These are phyloP conservation scores for Colletotrichum aenigma DNA, from an alignment of 2,329 filamentous ascomycete genomes.

Conservation along the genomic window DNA sequence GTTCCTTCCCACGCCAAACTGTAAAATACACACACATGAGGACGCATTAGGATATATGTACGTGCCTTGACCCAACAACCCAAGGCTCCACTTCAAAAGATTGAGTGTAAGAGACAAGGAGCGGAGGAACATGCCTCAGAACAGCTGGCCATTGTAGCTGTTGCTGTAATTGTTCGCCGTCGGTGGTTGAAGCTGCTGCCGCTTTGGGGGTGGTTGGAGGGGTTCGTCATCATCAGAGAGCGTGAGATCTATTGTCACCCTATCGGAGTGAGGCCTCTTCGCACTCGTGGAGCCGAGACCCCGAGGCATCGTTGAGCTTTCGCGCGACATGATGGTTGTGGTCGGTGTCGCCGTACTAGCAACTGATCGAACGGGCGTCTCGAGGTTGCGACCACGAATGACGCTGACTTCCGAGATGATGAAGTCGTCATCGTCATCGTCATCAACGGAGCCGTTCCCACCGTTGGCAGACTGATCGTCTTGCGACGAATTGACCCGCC, in stretches of 20 bases:
- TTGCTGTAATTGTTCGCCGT: constrained; percentile 2
- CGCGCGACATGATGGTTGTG: constrained; percentile 38
- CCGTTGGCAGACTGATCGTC: constrained; percentile 25
- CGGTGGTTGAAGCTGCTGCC: constrained; percentile 37
- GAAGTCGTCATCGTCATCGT: constrained; percentile 50
- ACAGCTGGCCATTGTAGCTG: constrained; percentile 2
- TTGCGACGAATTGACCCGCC: constrained; percentile 55
- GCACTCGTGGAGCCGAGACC: constrained; percentile 37
- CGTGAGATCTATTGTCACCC: constrained; percentile 61
- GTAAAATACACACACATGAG: constrained; percentile 4
- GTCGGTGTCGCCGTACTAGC: constrained; percentile 42
- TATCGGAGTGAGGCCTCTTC: constrained; percentile 54
- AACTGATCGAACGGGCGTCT: constrained; percentile 39
- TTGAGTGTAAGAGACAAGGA: neutral
- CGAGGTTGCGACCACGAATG: constrained; percentile 34
- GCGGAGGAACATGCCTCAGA: neutral
- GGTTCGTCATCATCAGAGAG: constrained; percentile 60
- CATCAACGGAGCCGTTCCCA: constrained; percentile 31
- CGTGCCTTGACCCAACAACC: neutral
- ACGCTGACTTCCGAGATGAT: constrained; percentile 50
- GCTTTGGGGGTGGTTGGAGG: constrained; percentile 52
- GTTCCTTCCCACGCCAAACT: constrained; percentile 9
- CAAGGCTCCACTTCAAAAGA: neutral
- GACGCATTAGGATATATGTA: constrained; percentile 3
- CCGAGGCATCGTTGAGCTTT: constrained; percentile 40